These are phyloP conservation scores for Vaccinium macrocarpon DNA, from an alignment of 148 eudicot species.

Conservation along the genomic window DNA sequence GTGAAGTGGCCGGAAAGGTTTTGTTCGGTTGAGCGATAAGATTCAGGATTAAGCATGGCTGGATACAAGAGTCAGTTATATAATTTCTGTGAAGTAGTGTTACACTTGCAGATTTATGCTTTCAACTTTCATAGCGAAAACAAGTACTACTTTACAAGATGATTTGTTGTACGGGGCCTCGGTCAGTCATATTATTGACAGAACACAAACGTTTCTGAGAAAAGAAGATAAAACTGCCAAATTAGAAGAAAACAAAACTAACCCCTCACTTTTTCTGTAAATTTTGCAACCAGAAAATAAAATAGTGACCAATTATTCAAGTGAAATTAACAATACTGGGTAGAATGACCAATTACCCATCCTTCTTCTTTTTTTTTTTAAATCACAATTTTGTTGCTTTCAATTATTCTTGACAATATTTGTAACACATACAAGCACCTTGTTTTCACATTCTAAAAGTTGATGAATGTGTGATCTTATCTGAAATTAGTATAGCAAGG, in stretches of 20 bases:
- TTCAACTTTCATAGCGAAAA: background rate
- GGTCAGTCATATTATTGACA: background rate
- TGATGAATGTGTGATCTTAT: background rate
- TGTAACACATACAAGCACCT: background rate
- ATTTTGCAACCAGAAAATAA: background rate
- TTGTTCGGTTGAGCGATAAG: background rate
- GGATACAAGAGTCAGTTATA: background rate
- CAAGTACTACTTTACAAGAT: background rate
- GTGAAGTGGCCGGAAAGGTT: background rate
- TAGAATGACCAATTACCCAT: background rate
- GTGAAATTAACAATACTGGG: background rate
- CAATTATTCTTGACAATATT: background rate
- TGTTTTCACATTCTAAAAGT: slow-evolving; percentile 1
- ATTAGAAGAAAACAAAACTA: background rate
- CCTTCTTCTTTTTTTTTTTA: background rate
- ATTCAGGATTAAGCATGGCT: background rate
- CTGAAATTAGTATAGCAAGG: background rate
- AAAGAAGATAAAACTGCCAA: background rate
- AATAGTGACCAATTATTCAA: background rate
- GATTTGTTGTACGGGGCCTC: background rate
- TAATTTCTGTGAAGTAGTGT: background rate
- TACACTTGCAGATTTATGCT: background rate
- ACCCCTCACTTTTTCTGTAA: background rate
- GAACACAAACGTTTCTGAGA: background rate
- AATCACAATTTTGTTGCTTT: background rate